Base-by-base conservation (phyloP, 2,329 filamentous ascomycete genomes). In the Geosmithia flava region DNA sequence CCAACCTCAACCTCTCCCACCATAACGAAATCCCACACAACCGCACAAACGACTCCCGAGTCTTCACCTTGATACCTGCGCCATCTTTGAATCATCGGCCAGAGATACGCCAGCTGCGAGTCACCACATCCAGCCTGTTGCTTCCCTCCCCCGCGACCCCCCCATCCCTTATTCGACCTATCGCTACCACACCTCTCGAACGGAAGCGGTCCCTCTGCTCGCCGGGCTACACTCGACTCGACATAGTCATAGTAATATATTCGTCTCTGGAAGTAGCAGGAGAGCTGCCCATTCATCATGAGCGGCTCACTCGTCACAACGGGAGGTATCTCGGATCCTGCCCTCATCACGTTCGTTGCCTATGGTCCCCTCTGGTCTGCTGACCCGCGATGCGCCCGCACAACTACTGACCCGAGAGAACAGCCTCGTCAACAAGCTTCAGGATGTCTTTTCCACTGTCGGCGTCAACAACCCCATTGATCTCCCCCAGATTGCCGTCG, bases 401-500 rank as follows among this genome's bases (percentile, higher is more conserved):
- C 33, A 50, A 57, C 54, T 55, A 53, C 56, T 51, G 46, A 50
- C 49, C 20, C 47, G 56, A 53, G 50, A 37, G 45, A 51, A 48
- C 58, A 83, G 80, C 62, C 85, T 97, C 58, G 93, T 98, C 65
- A 98, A 98, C 76, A 97, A 95, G 75, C 83, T 98, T 45, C 93
- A 98, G 67, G 93, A 98, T 87, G 93, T 98, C 58, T 98, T 98
- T 66, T 85, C 91, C 53, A 97, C 93, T 42, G 93, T 98, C 58
- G 93, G 93, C 58, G 93, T 97, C 62, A 93, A 95, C 79, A 98
- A 98, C 70, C 93, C 93, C 53, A 98, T 98, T 75, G 93, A 98
- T 73, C 72, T 98, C 54, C 93, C 93, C 48, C 93, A 98, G 74
- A 98, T 98, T 66, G 91, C 85, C 57, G 93, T 98, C 57, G 93